phyloP scores from a whole-genome alignment of 73 alveolate species.

The Tetrahymena malaccensis region DNA sequence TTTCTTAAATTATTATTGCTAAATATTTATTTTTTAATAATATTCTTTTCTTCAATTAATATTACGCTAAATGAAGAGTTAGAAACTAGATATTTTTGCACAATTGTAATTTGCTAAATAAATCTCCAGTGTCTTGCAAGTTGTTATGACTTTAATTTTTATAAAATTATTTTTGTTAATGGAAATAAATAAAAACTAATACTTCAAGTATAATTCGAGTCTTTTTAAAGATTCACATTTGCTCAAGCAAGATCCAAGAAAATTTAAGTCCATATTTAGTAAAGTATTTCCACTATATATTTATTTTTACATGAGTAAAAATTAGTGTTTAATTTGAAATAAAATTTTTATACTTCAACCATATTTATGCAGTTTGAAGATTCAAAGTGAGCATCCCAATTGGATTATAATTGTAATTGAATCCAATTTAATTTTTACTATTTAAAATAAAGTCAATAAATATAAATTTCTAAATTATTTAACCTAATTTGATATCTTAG shows the following conservation, averaged over 20 bases:
- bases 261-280: background rate
- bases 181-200: no score
- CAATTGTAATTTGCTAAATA: background rate
- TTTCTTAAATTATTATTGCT: background rate
- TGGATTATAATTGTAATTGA: background rate
- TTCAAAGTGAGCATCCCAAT: background rate
- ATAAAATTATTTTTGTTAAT: no score
- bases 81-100: background rate
- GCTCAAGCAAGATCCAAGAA: background rate
- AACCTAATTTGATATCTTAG: background rate
- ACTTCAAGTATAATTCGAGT: background rate
- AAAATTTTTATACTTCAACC: background rate
- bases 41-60: background rate
- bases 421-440: background rate
- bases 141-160: background rate
- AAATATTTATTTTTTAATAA: no score
- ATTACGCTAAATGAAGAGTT: background rate
- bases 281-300: background rate
- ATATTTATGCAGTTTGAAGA: background rate
- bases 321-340: background rate
- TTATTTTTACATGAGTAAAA: no score
- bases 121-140: background rate
- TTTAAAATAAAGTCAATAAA: background rate
- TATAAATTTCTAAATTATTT: background rate
- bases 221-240: background rate